phyloP scores from a whole-genome alignment of 495 filamentous ascomycete species.

The Penicillium silybi region DNA sequence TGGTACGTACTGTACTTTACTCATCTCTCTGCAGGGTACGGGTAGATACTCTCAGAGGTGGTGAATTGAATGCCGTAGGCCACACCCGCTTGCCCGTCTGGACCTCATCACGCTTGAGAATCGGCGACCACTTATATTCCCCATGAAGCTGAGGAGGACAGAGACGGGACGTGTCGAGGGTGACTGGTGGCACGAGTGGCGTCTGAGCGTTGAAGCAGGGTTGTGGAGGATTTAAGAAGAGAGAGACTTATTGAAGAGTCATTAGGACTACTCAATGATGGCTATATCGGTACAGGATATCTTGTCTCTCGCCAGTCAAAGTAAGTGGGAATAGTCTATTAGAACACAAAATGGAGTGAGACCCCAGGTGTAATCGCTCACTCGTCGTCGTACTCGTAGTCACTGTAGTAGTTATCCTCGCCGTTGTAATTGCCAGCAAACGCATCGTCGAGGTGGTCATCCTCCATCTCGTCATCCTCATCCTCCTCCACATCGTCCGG shows the following conservation, averaged over 20 bases:
- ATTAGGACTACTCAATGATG: background rate
- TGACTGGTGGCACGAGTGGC: too few species aligned
- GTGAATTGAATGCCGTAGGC: constrained; percentile 41
- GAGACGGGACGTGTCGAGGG: too few species aligned
- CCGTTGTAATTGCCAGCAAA: constrained; percentile 38
- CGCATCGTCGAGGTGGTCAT: constrained; percentile 38
- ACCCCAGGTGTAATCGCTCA: background rate
- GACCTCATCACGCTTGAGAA: constrained; percentile 17
- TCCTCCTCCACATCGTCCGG: constrained; percentile 33
- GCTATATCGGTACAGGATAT: background rate
- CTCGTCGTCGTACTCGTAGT: constrained; percentile 32
- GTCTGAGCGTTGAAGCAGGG: background rate
- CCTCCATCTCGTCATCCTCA: constrained; percentile 26
- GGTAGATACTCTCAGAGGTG: too few species aligned
- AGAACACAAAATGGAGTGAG: background rate
- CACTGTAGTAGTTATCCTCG: constrained; percentile 23
- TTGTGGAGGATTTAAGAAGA: background rate
- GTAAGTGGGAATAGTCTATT: background rate
- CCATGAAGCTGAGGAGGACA: too few species aligned
- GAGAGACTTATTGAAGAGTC: background rate
- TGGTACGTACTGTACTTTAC: too few species aligned
- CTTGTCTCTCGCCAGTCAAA: background rate
- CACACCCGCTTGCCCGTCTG: constrained; percentile 25
- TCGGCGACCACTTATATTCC: constrained; percentile 38
- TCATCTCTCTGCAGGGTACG: too few species aligned